phyloP scores from a whole-genome alignment of 1,139 yeast species.

The Yamadazyma spencermartinsiae region DNA sequence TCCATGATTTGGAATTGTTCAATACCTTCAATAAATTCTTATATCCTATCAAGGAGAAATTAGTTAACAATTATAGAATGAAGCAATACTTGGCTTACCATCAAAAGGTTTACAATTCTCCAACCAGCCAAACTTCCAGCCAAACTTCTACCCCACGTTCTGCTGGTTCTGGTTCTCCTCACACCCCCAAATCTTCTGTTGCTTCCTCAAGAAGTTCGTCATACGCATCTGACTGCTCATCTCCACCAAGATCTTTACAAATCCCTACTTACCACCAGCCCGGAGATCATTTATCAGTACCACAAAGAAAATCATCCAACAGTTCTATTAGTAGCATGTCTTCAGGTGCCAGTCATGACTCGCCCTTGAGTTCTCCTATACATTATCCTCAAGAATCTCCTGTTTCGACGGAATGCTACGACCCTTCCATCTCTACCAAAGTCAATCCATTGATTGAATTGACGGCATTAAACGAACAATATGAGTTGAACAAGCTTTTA shows the following conservation, averaged over 20 bases:
- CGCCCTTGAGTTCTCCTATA: constrained; percentile 7
- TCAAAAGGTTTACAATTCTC: constrained; percentile 10
- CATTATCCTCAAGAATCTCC: constrained; percentile 33
- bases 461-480: constrained; percentile 44
- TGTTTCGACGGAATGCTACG: constrained; percentile 13
- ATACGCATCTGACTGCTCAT: constrained; percentile 1
- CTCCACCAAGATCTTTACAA: not conserved
- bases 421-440: constrained; percentile 7
- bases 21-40: constrained; percentile 51
- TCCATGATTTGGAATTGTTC: constrained; percentile 54
- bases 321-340: constrained; percentile 10
- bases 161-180: constrained; percentile 3
- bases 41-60: constrained; percentile 62
- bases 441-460: constrained; percentile 45
- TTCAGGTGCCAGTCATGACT: constrained; percentile 11
- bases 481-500: constrained; percentile 38
- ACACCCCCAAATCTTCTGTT: constrained; percentile 8
- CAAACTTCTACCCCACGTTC: not conserved
- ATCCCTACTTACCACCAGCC: constrained; percentile 1
- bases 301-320: constrained; percentile 1
- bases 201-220: constrained; percentile 4
- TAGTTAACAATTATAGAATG: constrained; percentile 44
- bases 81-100: constrained; percentile 33
- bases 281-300: not conserved
- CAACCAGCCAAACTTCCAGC: constrained; percentile 4